Evolutionary conservation across 148 eudicot species (phyloP), one percentile per base, ranked within the genome.

Genomic region (Drosera capensis): DNA sequence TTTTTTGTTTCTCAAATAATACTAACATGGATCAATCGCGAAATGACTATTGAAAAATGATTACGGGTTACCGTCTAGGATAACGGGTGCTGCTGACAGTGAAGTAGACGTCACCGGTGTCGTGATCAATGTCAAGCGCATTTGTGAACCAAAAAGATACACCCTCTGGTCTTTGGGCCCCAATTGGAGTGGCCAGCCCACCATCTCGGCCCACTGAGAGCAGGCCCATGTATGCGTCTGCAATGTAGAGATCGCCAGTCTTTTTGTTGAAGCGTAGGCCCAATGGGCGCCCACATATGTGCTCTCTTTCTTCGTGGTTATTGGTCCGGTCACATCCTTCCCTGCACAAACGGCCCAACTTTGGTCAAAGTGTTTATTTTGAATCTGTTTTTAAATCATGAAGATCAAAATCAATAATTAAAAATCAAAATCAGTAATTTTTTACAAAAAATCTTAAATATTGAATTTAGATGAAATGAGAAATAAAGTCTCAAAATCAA

Each of bases 211-310:
- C 84, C 37, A 83, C 97, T 1, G 70, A 77, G 6, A 77, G 62
- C 0, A 82, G 81, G 75, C 97, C 97, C 79, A 80, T 57, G 34
- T 83, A 77, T 0, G 97, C 77, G 57, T 86, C 96, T 0, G 82
- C 81, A 21, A 82, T 79, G 59, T 73, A 86, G 1, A 86, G 79
- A 23, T 86, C 68, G 5, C 94, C 85, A 0, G 77, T 78, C 20
- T 40, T 61, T 21, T 55, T 40, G 42, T 71, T 59, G 57, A 86
- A 86, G 7, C 71, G 25, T 8, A 86, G 65, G 56, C 96, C 96
- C 51, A 86, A 60, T 22, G 96, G 96, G 15, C 94, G 65, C 25
- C 96, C 96, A 55, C 94, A 82, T 25, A 67, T 55, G 49, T 75
- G 75, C 52, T 86, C 96, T 43, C 35, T 53, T 16, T 67, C n/a